Evolutionary conservation across 257 asterid species (phyloP).

Genomic region (Penstemon newberryi): DNA sequence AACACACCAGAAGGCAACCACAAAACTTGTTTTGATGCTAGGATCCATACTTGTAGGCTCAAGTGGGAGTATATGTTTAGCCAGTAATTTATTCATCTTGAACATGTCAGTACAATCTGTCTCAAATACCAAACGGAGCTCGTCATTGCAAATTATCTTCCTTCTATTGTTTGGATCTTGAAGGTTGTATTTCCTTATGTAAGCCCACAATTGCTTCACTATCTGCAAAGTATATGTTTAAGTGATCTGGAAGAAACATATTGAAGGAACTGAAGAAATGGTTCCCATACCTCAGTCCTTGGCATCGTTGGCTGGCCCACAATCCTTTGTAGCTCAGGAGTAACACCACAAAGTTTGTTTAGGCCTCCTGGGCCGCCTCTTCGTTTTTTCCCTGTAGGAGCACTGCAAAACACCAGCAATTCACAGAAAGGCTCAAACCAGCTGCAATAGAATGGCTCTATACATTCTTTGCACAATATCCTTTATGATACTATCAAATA

Average conservation of each 20-base stretch:
- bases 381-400: constrained; percentile 63
- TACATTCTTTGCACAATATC: neutral
- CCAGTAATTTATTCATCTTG: constrained; percentile 90
- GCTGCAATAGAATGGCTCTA: neutral
- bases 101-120: constrained; percentile 82
- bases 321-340: constrained; percentile 85
- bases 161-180: constrained; percentile 81
- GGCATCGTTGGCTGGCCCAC: constrained; percentile 93
- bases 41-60: constrained; percentile 58
- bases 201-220: constrained; percentile 77
- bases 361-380: constrained; percentile 97
- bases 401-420: constrained; percentile 43
- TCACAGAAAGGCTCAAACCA: neutral
- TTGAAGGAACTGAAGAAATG: constrained; percentile 2
- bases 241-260: constrained; percentile 11
- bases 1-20: constrained; percentile 17
- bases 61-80: constrained; percentile 71
- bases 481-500: neutral
- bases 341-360: constrained; percentile 89
- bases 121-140: constrained; percentile 67
- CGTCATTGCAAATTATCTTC: constrained; percentile 71
- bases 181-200: constrained; percentile 74
- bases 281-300: constrained; percentile 74
- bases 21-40: neutral
- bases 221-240: constrained; percentile 47